Evolutionary conservation across 2,329 filamentous ascomycete genomes (phyloP), one percentile per base, ranked within the genome.

Genomic region (Fusarium sp.): DNA sequence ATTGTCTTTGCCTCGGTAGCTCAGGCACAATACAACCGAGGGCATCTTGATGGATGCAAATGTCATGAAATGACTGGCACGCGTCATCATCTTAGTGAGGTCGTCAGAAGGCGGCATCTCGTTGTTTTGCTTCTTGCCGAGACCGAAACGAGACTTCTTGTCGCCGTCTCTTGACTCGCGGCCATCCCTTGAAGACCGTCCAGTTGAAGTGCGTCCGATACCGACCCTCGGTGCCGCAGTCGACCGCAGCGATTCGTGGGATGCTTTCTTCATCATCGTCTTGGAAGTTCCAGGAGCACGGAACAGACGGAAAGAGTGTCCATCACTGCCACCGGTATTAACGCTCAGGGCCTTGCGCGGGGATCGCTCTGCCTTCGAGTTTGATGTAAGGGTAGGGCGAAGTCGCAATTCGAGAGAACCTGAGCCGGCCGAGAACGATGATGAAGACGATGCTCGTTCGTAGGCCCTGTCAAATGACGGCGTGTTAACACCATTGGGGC

Each of bases 1-100:
- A 74, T 97, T 94, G 51, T 95, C 94, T 81, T 95, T 97, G 79
- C 97, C 96, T 82, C 98, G 98, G 88, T 98, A 98, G 80, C 94
- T 97, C 31, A 99, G 88, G 80, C 96, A 99, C 36, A 99, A 90
- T 3, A 98, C 95, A 76, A 99, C 96, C 65, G 94, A 96, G 3
- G 95, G 94, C 79, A 99, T 94, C 82, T 95, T 96, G 82, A 99
- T 95, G 82, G 97, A 95, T 3, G 96, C 93, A 70, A 99, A 92
- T 0, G 96, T 98, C 95, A 98, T 98, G 85, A 97, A 99, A 81
- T 95, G 97, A 66, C 94, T 98, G 5, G 96, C 96, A 33, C 96
- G 92, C 62, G 91, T 92, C 83, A 99, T 96, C 96, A 99, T 99
- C 84, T 97, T 94, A 12, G 94, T 96, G 46, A 99, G 86, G 80